Conservation (phyloP, 2,329 filamentous ascomycete genomes). For the Trichoderma asperellum region DNA sequence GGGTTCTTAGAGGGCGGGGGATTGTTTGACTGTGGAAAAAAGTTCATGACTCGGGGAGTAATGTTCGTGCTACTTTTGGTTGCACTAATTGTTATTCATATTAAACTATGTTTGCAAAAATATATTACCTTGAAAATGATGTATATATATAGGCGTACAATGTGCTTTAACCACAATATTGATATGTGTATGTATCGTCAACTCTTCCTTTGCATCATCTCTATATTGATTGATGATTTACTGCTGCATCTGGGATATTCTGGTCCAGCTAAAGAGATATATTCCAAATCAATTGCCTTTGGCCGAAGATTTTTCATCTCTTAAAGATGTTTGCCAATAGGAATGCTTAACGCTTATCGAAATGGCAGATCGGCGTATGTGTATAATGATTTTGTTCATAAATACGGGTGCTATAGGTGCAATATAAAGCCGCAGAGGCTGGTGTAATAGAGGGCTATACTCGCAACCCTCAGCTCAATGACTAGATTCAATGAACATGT, state of each 20-base stretch:
- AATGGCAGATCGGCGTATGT: too few species aligned
- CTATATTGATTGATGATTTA: accelerated
- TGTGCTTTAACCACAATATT: too few species aligned
- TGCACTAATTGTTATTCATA: neutral
- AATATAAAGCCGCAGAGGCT: too few species aligned
- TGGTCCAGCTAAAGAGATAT: neutral
- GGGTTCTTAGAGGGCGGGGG: neutral
- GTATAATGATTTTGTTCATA: too few species aligned
- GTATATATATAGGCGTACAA: neutral
- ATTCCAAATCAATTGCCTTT: neutral
- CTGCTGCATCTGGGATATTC: neutral
- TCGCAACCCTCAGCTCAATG: too few species aligned
- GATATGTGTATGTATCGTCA: neutral
- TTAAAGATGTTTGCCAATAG: too few species aligned
- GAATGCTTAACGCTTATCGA: too few species aligned
- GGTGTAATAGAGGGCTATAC: too few species aligned
- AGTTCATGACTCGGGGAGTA: neutral
- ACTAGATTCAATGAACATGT: too few species aligned
- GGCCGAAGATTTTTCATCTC: too few species aligned
- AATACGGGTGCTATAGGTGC: too few species aligned
- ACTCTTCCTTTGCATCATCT: neutral
- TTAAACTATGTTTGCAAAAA: neutral
- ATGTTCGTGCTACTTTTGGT: neutral
- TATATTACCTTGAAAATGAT: neutral
- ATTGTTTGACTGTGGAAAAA: neutral